Base-by-base conservation (phyloP, 2,329 filamentous ascomycete species). In the Neonectria punicea region DNA sequence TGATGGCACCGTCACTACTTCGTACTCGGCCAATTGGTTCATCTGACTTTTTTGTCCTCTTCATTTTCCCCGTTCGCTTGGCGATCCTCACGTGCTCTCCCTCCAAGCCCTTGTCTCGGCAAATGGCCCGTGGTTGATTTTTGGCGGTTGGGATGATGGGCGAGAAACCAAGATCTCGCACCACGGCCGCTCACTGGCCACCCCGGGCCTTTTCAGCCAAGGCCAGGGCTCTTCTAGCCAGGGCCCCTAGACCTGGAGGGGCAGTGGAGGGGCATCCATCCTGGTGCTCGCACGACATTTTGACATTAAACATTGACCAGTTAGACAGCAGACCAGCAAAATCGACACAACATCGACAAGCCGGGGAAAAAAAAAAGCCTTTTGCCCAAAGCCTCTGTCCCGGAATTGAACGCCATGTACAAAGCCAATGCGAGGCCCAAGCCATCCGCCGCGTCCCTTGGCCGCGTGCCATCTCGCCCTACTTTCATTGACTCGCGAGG, bases 401-500 rank as follows among this genome's bases (percentile, higher is more conserved):
- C 18, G 30, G 63, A 53, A 67, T 65, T 70, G 58, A 63, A 34
- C 16, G 46, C 58, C 58, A 36, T 20, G 32, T 60, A 53, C 53
- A 30, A 47, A 22, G n/a, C 36, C 25, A 43, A 28, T 36, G 10
- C 20, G 30, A 34, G 36, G 9, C 28, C 43, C 53, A 51, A 68
- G 32, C 16, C 10, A 36, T 53, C 34, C 16, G 41, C 25, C 34
- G 47, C 50, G 14, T 60, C 46, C 39, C n/a, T 55, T 34, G 41
- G 46, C 50, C 22, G 25, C 28, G 30, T 68, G 54, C 44, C 60
- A 46, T 30, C 14, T 51, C 50, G 36, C 43, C 22, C 14, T 44
- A 20, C 51, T 39, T 67, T 20, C 47, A 70, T 63, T 73, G 60
- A 55, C 57, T 66, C 58, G 55, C 58, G 53, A 46, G 36, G 28